Conservation (phyloP, 2,329 filamentous ascomycete species). For the Pseudogymnoascus sp. region DNA sequence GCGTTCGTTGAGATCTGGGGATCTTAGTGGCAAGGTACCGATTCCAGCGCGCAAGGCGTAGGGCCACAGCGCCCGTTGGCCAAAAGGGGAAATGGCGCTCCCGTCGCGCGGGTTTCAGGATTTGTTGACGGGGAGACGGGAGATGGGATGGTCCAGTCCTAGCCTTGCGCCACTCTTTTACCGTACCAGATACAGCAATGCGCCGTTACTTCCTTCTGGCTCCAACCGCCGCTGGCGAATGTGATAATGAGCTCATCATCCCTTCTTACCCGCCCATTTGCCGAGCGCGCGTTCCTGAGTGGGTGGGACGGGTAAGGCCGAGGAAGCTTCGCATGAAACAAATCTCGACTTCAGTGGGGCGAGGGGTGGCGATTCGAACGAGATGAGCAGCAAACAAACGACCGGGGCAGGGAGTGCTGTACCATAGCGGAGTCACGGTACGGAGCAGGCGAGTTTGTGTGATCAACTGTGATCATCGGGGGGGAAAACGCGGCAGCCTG, state of each 20-base stretch:
- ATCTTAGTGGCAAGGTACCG: not conserved
- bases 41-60: not conserved
- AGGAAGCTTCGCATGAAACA: constrained; percentile 7
- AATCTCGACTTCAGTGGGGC: not conserved
- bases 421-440: not conserved
- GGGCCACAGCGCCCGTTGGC: not conserved
- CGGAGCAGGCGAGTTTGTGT: not conserved
- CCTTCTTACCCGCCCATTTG: not conserved
- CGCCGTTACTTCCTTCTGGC: not conserved
- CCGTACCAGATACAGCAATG: not conserved
- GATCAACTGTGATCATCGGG: not conserved
- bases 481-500: not conserved
- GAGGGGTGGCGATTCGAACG: not conserved
- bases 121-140: not conserved
- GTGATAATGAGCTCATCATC: not conserved
- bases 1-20: not conserved
- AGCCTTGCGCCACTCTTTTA: not conserved
- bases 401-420: not conserved
- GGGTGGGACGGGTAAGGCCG: constrained; percentile 1
- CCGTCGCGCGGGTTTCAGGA: not conserved
- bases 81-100: not conserved
- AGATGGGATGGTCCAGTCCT: not conserved
- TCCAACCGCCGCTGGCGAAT: not conserved
- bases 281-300: not conserved
- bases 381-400: not conserved